Conservation (phyloP, 345 rosid genomes). For the Brassica incana region DNA sequence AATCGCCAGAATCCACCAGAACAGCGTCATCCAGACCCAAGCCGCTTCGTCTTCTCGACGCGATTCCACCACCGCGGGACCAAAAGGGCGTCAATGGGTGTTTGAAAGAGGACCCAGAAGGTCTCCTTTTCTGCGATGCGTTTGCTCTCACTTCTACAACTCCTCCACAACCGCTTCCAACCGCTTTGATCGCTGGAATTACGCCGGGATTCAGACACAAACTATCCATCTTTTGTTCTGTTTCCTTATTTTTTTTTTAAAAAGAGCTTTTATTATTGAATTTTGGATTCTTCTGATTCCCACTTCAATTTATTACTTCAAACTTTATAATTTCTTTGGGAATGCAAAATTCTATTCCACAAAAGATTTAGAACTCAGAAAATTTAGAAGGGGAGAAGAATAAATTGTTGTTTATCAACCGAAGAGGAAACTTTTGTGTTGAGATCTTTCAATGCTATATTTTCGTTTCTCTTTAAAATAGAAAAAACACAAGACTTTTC, state of each 20-base stretch:
- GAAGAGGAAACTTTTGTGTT: conserved; percentile 5
- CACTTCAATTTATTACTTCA: conserved; percentile 1
- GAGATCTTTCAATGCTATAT: conserved; percentile 20
- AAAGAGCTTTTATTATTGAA: neutral
- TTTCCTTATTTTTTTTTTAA: neutral
- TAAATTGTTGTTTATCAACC: conserved; percentile 12
- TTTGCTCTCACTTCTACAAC: conserved; percentile 48
- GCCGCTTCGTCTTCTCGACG: conserved; percentile 47
- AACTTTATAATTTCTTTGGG: conserved; percentile 6
- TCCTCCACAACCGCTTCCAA: conserved; percentile 39
- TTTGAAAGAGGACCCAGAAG: conserved; percentile 63
- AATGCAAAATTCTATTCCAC: conserved; percentile 32
- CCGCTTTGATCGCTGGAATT: conserved; percentile 53
- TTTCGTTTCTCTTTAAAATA: conserved; percentile 18
- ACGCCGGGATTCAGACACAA: conserved; percentile 54
- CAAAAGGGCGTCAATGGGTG: conserved; percentile 63
- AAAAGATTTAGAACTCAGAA: conserved; percentile 30
- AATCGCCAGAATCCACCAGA: conserved; percentile 50
- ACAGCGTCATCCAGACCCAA: conserved; percentile 65
- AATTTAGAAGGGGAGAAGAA: conserved; percentile 17
- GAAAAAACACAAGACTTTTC: neutral
- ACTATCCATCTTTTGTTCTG: conserved; percentile 47
- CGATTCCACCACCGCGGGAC: conserved; percentile 52
- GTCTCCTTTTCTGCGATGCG: conserved; percentile 40
- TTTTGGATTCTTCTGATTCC: neutral